Evolutionary conservation across 768 basidiomycete species (phyloP).

Genomic region (Russula virescens): DNA sequence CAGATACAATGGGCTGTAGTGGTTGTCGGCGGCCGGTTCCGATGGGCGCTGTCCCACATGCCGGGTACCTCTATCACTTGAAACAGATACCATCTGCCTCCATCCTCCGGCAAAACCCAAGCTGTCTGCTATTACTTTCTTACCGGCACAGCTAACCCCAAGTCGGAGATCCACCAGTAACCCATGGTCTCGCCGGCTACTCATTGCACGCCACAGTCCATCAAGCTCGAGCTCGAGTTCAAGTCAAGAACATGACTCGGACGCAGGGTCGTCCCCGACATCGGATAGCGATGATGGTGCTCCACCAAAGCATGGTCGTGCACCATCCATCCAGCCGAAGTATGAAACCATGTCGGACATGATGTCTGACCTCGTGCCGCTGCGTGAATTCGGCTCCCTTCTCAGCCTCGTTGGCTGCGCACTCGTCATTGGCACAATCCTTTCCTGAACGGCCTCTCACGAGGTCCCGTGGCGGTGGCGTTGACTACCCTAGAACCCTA

Average conservation of each 20-base stretch:
- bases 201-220: not conserved
- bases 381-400: conserved; percentile 22
- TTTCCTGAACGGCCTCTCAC: conserved; percentile 11
- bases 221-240: conserved; percentile 17
- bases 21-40: conserved; percentile 17
- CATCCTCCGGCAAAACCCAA: conserved; percentile 18
- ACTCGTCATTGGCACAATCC: conserved; percentile 22
- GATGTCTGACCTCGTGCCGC: conserved; percentile 18
- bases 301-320: conserved; percentile 1
- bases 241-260: conserved; percentile 16
- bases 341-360: conserved; percentile 15
- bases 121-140: conserved; percentile 1
- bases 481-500: not conserved
- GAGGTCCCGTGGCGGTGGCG: not conserved
- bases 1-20: conserved; percentile 8
- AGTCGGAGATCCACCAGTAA: not conserved
- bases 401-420: conserved; percentile 22
- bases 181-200: conserved; percentile 9
- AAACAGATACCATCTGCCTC: conserved; percentile 22
- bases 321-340: conserved; percentile 9
- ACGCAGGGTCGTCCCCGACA: conserved; percentile 15
- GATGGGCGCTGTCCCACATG: conserved; percentile 26
- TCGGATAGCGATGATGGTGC: conserved; percentile 20
- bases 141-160: not conserved
- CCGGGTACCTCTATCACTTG: conserved; percentile 21